phyloP scores from a whole-genome alignment of 108 stramenopile genomes.

The Pseudonitzschia pungens region DNA sequence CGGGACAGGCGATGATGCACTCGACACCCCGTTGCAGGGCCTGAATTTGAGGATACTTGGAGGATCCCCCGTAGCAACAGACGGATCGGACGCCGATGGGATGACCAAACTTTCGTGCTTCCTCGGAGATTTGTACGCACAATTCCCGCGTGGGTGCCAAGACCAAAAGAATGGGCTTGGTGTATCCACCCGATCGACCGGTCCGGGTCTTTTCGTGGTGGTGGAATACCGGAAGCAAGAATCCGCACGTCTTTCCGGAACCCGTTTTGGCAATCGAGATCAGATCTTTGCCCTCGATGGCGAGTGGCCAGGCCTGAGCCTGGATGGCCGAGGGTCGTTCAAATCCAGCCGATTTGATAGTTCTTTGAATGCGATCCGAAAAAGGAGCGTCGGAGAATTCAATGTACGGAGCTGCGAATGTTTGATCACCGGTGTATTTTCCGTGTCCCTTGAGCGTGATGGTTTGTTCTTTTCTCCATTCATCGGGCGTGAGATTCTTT shows the following conservation, averaged over 20 bases:
- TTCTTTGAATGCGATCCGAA: conserved; percentile 52
- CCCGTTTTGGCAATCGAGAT: conserved; percentile 99
- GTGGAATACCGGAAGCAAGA: conserved; percentile 93
- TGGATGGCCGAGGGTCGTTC: conserved; percentile 82
- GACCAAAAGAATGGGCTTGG: conserved; percentile 71
- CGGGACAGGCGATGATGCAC: conserved; percentile 96
- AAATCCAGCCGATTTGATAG: conserved; percentile 82
- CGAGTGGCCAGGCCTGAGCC: conserved; percentile 93
- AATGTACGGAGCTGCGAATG: conserved; percentile 65
- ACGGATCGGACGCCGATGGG: conserved; percentile 90
- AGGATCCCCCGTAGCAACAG: conserved; percentile 96
- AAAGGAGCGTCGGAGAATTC: conserved; percentile 83
- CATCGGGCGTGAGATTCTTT: conserved; percentile 57
- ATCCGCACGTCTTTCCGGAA: conserved; percentile 94
- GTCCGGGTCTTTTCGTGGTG: conserved; percentile 48
- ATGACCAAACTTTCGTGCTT: conserved; percentile 93
- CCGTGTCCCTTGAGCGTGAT: conserved; percentile 76
- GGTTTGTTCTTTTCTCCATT: conserved; percentile 76
- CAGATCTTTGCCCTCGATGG: conserved; percentile 84
- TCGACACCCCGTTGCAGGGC: conserved; percentile 87
- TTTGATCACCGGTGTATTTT: conserved; percentile 19
- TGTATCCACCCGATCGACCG: conserved; percentile 31
- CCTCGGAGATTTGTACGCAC: conserved; percentile 96
- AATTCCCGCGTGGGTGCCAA: conserved; percentile 99
- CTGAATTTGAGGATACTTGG: conserved; percentile 90